Conservation (phyloP, 805 yeast species). For the Candida sanyiensis region DNA sequence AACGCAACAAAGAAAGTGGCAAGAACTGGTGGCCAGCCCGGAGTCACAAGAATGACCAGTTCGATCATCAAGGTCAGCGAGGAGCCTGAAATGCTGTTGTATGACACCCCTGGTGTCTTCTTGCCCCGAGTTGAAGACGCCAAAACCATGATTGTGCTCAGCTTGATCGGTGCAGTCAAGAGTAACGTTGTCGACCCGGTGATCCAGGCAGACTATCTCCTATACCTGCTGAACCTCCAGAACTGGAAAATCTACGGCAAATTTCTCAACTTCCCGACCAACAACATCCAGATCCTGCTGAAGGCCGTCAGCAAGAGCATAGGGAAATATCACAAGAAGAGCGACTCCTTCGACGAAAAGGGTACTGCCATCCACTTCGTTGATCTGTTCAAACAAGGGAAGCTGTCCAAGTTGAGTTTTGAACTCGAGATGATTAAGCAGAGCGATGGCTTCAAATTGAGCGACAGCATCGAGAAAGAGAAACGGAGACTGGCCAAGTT, state of each 20-base stretch:
- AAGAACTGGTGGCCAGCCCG: slow-evolving; percentile 80
- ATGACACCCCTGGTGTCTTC: slow-evolving; percentile 93
- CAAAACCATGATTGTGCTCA: slow-evolving; percentile 68
- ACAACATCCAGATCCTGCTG: slow-evolving; percentile 56
- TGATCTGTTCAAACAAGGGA: slow-evolving; percentile 55
- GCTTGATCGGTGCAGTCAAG: slow-evolving; percentile 72
- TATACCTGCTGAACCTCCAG: slow-evolving; percentile 66
- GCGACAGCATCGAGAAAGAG: slow-evolving; percentile 11
- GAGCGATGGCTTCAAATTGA: slow-evolving; percentile 15
- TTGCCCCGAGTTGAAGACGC: slow-evolving; percentile 63
- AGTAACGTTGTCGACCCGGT: slow-evolving; percentile 72
- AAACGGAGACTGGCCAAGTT: slow-evolving; percentile 16
- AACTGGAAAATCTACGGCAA: slow-evolving; percentile 29
- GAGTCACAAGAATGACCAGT: slow-evolving; percentile 77
- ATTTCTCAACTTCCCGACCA: slow-evolving; percentile 59
- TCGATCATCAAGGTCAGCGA: slow-evolving; percentile 61
- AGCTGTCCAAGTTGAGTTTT: slow-evolving; percentile 24
- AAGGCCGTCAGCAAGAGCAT: slow-evolving; percentile 40
- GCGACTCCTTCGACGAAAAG: slow-evolving; percentile 41
- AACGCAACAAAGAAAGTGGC: slow-evolving; percentile 62
- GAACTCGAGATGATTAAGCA: slow-evolving; percentile 19
- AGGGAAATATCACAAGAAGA: slow-evolving; percentile 25
- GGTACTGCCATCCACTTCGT: slow-evolving; percentile 64
- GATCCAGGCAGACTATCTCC: slow-evolving; percentile 77
- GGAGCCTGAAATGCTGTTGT: slow-evolving; percentile 60